phyloP scores from a whole-genome alignment of 2,329 filamentous ascomycete species.

The Pseudofabraea citricarpa region DNA sequence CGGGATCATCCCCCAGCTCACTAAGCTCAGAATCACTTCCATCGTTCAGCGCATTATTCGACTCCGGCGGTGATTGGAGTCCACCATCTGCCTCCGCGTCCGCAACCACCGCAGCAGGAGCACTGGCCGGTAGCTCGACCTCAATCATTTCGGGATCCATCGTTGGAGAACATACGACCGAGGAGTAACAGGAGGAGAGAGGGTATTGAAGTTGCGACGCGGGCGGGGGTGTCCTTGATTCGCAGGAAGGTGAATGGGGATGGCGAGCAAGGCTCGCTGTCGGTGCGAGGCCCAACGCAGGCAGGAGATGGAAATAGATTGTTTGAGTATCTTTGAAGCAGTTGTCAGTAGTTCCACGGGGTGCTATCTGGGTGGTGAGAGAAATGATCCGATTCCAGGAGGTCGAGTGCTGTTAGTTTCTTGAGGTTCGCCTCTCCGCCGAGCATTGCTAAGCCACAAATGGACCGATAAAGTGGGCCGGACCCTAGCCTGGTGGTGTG shows the following conservation, averaged over 20 bases:
- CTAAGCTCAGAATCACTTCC: conserved; percentile 60
- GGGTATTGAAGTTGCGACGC: background rate
- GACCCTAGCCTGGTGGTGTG: too few relatives aligned
- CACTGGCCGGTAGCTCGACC: conserved; percentile 12
- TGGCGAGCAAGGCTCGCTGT: background rate
- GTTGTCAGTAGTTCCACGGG: background rate
- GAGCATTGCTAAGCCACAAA: too few relatives aligned
- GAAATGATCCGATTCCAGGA: background rate
- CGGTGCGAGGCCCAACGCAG: background rate
- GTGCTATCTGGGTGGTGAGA: background rate
- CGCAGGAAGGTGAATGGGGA: background rate
- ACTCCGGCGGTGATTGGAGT: conserved; percentile 60
- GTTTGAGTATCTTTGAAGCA: background rate
- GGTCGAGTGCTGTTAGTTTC: too few relatives aligned
- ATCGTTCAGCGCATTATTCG: conserved; percentile 54
- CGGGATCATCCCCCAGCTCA: conserved; percentile 50
- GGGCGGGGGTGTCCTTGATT: background rate
- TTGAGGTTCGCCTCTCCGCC: too few relatives aligned
- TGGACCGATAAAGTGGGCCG: too few relatives aligned
- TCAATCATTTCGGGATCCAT: conserved; percentile 23
- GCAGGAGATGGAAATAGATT: background rate
- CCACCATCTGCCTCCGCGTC: conserved; percentile 18
- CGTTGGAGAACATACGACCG: conserved; percentile 19
- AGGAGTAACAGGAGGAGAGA: conserved; percentile 2
- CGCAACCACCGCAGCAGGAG: too few relatives aligned